These are phyloP conservation scores for Tardiomyces depauwii DNA, from an alignment of 1,139 yeast genomes.

Conservation along the genomic window DNA sequence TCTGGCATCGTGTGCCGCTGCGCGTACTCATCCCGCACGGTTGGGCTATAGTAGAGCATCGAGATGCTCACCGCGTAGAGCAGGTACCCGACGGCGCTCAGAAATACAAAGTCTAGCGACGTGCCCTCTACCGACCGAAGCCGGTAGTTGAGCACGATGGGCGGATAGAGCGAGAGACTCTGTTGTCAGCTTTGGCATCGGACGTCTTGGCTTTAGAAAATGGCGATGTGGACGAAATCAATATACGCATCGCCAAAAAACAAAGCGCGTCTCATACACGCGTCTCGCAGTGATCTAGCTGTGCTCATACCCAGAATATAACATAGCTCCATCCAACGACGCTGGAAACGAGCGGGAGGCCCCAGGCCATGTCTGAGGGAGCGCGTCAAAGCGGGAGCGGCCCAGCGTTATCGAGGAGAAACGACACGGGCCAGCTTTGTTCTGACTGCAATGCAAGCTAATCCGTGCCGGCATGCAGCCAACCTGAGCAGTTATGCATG, in stretches of 20 bases:
- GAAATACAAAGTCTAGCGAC: conserved; percentile 31
- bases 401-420: too few relatives aligned
- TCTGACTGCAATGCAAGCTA: too few relatives aligned
- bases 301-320: conserved; percentile 16
- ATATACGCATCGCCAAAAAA: too few relatives aligned
- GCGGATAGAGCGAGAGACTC: conserved; percentile 36
- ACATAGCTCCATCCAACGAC: conserved; percentile 15
- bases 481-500: too few relatives aligned
- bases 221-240: too few relatives aligned
- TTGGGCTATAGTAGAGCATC: conserved; percentile 27
- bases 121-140: conserved; percentile 35
- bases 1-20: conserved; percentile 16
- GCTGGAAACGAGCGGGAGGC: conserved; percentile 2
- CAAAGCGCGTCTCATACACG: too few relatives aligned
- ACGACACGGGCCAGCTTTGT: too few relatives aligned
- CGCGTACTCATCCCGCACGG: conserved; percentile 31
- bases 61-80: conserved; percentile 31
- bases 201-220: too few relatives aligned
- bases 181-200: too few relatives aligned
- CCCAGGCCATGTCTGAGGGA: background rate
- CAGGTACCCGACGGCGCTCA: conserved; percentile 34
- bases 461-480: too few relatives aligned
- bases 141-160: conserved; percentile 27
- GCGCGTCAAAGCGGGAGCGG: background rate
- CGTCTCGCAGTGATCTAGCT: too few relatives aligned